Base-by-base conservation (phyloP, 1,284 basidiomycete species). In the Cryptococcus sp. region DNA sequence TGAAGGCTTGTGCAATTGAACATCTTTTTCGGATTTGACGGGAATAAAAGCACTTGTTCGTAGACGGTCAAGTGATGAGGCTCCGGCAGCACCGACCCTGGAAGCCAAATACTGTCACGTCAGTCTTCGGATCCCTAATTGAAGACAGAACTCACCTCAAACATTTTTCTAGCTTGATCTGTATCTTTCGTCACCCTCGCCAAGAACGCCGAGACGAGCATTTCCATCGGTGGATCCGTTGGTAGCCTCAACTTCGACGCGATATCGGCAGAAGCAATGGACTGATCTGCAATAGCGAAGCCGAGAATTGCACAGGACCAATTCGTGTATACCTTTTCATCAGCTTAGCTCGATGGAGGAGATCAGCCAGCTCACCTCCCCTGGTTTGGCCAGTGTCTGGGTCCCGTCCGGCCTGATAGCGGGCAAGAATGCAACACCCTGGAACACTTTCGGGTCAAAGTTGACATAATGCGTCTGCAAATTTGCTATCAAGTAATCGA, bases 401-500 rank as follows among this genome's bases (percentile, higher is more conserved):
- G 77, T 74, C 53, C 76, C 80, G 52, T 73, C 79, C 57, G 72
- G 61, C 13, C 79, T 78, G 5, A 84, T 62, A 3, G 89, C 84
- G 1, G 94, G 96, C 28, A 98, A 83, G 73, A 91, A 98, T 0
- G 87, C 78, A 2, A 87, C 67, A 25, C 82, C 74, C 49, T 82
- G 84, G 18, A 79, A 71, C 11, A 74, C 63, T 5, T 82, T 78
- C 28, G 83, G 77, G 58, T 87, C 88, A 51, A 85, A 80, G 2
- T 52, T 54, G 2, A 75, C 62, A 66, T 93, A 93, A 52, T 81
- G 81, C 1, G 76, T 78, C 14, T 72, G 66, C 41, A 84, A 77
- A 62, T 91, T 85, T 40, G 87, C 83, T 34, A 92, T 73, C 28
- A 94, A 79, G 73, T 92, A 96, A 48, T 83, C 82, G 43, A 94